Base-by-base conservation (phyloP, 2,329 filamentous ascomycete species). In the Thermothelomyces thermophilus region DNA sequence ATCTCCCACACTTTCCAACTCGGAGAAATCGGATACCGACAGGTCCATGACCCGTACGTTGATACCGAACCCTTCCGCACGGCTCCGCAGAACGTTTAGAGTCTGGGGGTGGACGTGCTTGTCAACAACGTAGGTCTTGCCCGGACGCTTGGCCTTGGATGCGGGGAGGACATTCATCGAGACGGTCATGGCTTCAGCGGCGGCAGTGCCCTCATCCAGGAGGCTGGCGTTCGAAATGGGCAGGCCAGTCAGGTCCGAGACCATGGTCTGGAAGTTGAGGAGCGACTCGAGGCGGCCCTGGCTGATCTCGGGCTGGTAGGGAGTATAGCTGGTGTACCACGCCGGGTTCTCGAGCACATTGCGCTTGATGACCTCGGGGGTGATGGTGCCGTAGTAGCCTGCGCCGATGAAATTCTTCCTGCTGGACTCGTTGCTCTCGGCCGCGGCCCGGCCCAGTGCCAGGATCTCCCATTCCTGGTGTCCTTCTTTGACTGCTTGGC, bases 321-420 rank as follows among this genome's bases (percentile, higher is more conserved):
- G 91, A 0, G 91, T 96, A 68, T 97, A 96, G 71, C 90, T 95
- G 35, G 91, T 97, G 68, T 97, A 97, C 91, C 91, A 97, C 9
- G 84, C 90, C 5, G 91, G 91, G 66, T 86, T 91, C 74, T 97
- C 90, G 51, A 97, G 73, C 4, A 97, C 78, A 65, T 96, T 96
- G 59, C 90, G 79, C 74, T 93, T 88, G 66, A 97, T 95, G 50
- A 96, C 90, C 49, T 88, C 80, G 4, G 91, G 91, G 1, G 87
- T 85, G 58, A 85, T 79, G n/a, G 89, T 91, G 31, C 82, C 84
- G 58, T 91, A 89, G 74, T 96, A 97, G 51, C 91, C 91, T 51
- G 80, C 82, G 4, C 91, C 91, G 58, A 95, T 90, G 64, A 91
- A 86, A 63, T 81, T 90, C 59, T 80, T 72, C 6, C 31, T 5